Conservation (phyloP, 306 rosid genomes). For the Albizia julibrissin region DNA sequence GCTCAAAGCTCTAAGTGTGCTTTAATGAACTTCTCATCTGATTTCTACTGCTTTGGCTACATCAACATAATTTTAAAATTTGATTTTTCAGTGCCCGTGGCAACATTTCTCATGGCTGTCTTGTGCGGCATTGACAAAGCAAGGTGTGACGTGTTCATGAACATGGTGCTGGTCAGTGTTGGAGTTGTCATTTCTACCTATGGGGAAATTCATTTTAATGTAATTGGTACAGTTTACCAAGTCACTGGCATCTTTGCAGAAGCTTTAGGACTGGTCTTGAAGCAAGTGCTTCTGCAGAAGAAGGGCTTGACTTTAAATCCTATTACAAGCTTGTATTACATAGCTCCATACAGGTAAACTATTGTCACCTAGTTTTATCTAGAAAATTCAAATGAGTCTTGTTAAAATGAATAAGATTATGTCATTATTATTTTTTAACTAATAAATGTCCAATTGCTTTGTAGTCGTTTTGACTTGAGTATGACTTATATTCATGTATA, state of each 20-base stretch:
- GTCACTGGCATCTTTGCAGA: slow-evolving; percentile 93
- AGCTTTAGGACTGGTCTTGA: slow-evolving; percentile 90
- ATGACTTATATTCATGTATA: neutral
- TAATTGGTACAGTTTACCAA: slow-evolving; percentile 90
- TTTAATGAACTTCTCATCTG: slow-evolving; percentile 43
- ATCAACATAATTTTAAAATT: slow-evolving; percentile 22
- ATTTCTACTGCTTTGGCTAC: neutral
- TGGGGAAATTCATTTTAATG: slow-evolving; percentile 91
- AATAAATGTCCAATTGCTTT: neutral
- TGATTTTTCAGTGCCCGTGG: slow-evolving; percentile 89
- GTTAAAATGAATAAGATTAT: neutral
- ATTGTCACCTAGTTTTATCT: slow-evolving; percentile 17
- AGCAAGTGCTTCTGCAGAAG: slow-evolving; percentile 91
- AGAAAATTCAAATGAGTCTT: neutral
- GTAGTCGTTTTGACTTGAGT: neutral
- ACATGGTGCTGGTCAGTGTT: slow-evolving; percentile 95
- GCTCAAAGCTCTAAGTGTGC: slow-evolving; percentile 95
- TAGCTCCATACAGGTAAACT: slow-evolving; percentile 95
- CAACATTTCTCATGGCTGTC: slow-evolving; percentile 82
- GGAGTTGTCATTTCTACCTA: slow-evolving; percentile 95
- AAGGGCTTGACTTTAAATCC: slow-evolving; percentile 92
- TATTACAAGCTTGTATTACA: slow-evolving; percentile 87
- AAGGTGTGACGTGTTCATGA: slow-evolving; percentile 89
- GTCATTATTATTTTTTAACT: neutral
- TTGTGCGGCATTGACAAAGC: slow-evolving; percentile 84